phyloP scores from a whole-genome alignment of 805 yeast genomes.

The Myxozyma mucilagina region DNA sequence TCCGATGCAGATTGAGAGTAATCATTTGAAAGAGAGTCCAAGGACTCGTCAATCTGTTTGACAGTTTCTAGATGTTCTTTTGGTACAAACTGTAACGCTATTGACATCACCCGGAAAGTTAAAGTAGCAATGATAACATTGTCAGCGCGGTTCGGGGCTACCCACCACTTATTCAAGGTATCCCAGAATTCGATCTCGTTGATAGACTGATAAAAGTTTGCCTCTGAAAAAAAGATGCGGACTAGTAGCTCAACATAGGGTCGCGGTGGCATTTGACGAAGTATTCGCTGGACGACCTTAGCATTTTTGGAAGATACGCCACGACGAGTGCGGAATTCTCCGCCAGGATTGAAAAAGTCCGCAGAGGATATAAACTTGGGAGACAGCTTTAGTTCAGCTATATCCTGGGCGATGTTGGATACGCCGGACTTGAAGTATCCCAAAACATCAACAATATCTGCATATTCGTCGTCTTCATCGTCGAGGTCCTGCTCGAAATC shows the following conservation, averaged over 20 bases:
- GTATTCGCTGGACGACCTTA: slow-evolving; percentile 17
- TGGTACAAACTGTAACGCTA: slow-evolving; percentile 29
- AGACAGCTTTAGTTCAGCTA: slow-evolving; percentile 29
- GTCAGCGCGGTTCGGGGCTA: slow-evolving; percentile 4
- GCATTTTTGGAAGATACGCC: slow-evolving; percentile 14
- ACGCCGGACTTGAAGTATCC: slow-evolving; percentile 29
- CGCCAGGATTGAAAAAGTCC: slow-evolving; percentile 12
- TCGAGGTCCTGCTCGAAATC: slow-evolving; percentile 16
- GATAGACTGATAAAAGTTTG: slow-evolving; percentile 23
- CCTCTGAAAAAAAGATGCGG: slow-evolving; percentile 24
- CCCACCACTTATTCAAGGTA: slow-evolving; percentile 22
- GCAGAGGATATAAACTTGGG: slow-evolving; percentile 21
- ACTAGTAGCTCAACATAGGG: slow-evolving; percentile 28
- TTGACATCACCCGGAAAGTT: slow-evolving; percentile 28
- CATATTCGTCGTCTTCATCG: slow-evolving; percentile 24
- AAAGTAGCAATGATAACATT: slow-evolving; percentile 12
- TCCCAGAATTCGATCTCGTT: slow-evolving; percentile 23
- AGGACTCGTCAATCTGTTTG: slow-evolving; percentile 20
- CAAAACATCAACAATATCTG: slow-evolving; percentile 19
- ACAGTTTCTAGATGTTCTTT: slow-evolving; percentile 23
- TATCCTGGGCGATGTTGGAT: slow-evolving; percentile 28
- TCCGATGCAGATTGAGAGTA: slow-evolving; percentile 26
- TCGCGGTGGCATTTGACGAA: slow-evolving; percentile 29
- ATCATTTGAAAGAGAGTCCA: slow-evolving; percentile 16
- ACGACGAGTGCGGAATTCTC: slow-evolving; percentile 4